A percentile compares a stretch with the other conserved stretches of the same genome.
These are phyloP conservation scores for Coemansia sp. DNA, from an alignment of 192 early-diverging fungal species.

Conservation along the genomic window DNA sequence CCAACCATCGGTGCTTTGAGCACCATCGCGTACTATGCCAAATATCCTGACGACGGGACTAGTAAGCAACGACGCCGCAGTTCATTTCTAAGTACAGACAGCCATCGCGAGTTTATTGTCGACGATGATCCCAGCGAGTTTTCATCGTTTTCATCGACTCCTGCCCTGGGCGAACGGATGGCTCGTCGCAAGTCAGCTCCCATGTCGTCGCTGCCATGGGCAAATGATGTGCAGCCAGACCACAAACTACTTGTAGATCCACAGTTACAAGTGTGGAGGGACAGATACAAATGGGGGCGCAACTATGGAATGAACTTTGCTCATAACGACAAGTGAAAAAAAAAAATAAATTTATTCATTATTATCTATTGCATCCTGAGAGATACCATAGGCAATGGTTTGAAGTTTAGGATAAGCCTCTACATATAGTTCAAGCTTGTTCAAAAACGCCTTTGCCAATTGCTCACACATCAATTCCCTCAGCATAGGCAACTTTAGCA, in stretches of 20 bases:
- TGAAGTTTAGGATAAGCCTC: background rate
- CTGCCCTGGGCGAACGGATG: constrained; percentile 18
- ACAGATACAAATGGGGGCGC: constrained; percentile 51
- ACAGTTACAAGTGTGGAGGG: constrained; percentile 45
- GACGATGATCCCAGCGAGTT: constrained; percentile 53
- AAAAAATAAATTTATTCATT: constrained; percentile 1
- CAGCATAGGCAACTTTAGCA: too few species aligned
- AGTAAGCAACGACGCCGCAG: constrained; percentile 15
- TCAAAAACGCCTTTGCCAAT: background rate
- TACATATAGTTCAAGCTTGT: constrained; percentile 1
- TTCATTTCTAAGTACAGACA: constrained; percentile 18
- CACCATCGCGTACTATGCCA: constrained; percentile 43
- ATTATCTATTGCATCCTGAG: too few species aligned
- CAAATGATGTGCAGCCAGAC: constrained; percentile 23
- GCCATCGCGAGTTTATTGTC: constrained; percentile 29
- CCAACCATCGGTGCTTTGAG: constrained; percentile 39
- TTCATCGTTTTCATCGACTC: constrained; percentile 38
- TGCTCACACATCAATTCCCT: too few species aligned
- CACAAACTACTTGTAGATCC: constrained; percentile 43
- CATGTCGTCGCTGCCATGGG: background rate
- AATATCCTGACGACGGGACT: constrained; percentile 24
- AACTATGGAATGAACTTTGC: constrained; percentile 52
- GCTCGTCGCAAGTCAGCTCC: constrained; percentile 24
- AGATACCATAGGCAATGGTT: too few species aligned
- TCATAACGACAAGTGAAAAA: constrained; percentile 45